Percentiles rank a stretch among this genome's conserved stretches.
Evolutionary conservation across 768 basidiomycete species (phyloP).

Genomic region (Tephrocybe sp.): DNA sequence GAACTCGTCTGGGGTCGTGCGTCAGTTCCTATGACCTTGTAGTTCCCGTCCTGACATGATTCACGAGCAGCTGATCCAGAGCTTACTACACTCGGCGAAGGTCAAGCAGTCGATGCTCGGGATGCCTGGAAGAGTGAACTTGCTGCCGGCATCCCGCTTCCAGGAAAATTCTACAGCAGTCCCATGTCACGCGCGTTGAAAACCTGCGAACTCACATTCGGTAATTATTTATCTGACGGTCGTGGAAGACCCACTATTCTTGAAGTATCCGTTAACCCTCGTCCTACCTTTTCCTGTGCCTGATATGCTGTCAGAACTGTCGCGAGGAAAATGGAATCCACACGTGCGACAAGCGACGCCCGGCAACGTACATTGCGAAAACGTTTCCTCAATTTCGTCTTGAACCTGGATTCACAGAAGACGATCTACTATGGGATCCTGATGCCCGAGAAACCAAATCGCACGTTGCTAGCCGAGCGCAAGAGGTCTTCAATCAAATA

Average conservation of each 20-base stretch:
- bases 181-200: conserved; percentile 63
- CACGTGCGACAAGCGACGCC: conserved; percentile 68
- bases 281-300: not conserved
- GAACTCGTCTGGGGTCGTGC: conserved; percentile 75
- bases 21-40: conserved; percentile 27
- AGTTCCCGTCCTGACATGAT: not conserved
- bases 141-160: conserved; percentile 43
- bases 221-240: conserved; percentile 26
- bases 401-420: conserved; percentile 60
- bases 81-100: conserved; percentile 57
- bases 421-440: conserved; percentile 61
- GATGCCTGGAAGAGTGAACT: conserved; percentile 52
- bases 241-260: conserved; percentile 38
- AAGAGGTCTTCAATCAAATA: conserved; percentile 51
- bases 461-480: conserved; percentile 51
- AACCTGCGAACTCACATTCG: conserved; percentile 57
- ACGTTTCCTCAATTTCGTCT: conserved; percentile 55
- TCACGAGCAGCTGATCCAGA: conserved; percentile 60
- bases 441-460: conserved; percentile 52
- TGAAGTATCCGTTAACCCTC: conserved; percentile 43
- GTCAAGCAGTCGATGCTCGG: conserved; percentile 51
- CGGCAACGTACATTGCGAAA: conserved; percentile 44
- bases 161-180: conserved; percentile 59
- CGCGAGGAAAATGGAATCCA: conserved; percentile 70
- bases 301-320: conserved; percentile 46